Base-by-base conservation (phyloP, 192 early-diverging fungal species). In the Oehlia diaphana region DNA sequence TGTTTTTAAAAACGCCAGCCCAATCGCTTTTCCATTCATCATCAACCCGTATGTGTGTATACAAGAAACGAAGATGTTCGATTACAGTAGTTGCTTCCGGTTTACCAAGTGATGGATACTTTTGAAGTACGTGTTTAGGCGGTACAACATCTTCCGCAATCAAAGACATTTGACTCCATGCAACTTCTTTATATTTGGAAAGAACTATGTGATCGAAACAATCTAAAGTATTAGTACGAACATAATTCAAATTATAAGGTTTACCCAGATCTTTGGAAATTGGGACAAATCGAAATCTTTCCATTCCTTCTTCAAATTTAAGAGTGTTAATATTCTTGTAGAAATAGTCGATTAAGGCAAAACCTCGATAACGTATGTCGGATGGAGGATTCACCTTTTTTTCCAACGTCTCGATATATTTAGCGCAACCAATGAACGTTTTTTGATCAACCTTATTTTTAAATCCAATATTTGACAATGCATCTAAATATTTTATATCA, bases 141-240 rank as follows among this genome's bases (percentile, higher is more conserved):
- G 74, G 74, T 63, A 76, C 35, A 6, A 44, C 33, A 76, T 76
- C 62, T 63, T 76, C 74, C 1, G 53, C 58, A 21, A 76, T 37
- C 21, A 76, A 61, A 33, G 62, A 14, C 31, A 2, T 42, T 63
- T 42, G 61, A n/a, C 58, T 76, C 74, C 74, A 76, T 10, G 74
- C 74, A 21, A 76, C 21, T 23, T 63, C 74, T 63, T 42, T 63
- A 63, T 76, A 76, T 76, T 63, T 1, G 7, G 61, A 61, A 26
- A 63, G 61, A 4, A 72, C 28, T 49, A 72, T 28, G 9, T 72
- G 13, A 9, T 50, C 26, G 28, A 72, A 72, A 9, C 70, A 72
- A 72, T 72, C n/a, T 49, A 72, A 72, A 72, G 12, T 2, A 12
- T 49, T 7, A 28, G 44, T 2, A 19, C 14, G 47, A 72, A 31